These are phyloP conservation scores for Quercus gilva DNA, from an alignment of 306 rosid genomes.

Conservation along the genomic window DNA sequence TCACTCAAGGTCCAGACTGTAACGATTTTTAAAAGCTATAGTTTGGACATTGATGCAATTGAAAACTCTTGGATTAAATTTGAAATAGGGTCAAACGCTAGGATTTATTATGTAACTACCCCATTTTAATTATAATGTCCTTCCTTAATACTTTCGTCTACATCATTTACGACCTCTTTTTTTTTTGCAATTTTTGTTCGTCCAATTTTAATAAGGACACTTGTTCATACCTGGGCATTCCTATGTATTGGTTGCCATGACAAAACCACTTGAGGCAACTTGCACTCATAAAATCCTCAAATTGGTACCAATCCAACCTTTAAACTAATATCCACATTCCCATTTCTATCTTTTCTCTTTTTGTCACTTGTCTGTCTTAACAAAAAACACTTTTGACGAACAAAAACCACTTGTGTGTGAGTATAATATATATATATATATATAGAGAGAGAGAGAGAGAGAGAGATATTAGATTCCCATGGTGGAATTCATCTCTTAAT, in stretches of 20 bases:
- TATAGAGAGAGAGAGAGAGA: background rate
- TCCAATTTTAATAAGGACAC: background rate
- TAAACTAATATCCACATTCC: background rate
- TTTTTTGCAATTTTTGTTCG: background rate
- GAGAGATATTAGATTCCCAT: background rate
- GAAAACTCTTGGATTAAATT: no score
- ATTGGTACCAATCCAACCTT: background rate
- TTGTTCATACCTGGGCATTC: background rate
- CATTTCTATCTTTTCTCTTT: background rate
- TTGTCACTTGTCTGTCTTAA: background rate
- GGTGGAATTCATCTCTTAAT: background rate
- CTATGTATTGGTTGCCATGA: background rate
- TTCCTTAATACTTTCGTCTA: background rate
- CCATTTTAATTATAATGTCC: background rate
- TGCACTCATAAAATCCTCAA: background rate
- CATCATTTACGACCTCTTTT: background rate
- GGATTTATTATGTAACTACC: no score
- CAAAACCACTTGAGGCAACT: background rate
- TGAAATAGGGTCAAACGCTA: no score
- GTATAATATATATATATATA: no score
- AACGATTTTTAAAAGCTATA: no score
- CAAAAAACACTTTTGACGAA: background rate
- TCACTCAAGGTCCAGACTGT: no score
- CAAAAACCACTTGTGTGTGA: no score
- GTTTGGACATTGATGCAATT: no score